Conservation (phyloP, 495 filamentous ascomycete species). For the Mytilinidion resinicola region DNA sequence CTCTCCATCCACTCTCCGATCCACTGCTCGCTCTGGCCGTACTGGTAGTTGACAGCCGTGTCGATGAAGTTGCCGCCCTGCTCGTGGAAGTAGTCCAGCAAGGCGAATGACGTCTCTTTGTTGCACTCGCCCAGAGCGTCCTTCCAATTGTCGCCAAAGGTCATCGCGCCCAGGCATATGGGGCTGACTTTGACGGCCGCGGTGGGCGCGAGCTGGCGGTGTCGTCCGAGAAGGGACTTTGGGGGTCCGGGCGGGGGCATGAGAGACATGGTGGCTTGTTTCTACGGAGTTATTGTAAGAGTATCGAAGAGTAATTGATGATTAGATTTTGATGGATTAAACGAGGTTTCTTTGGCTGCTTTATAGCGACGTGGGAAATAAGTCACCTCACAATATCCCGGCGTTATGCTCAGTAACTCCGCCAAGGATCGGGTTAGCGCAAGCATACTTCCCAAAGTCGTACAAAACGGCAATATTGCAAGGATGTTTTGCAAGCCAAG, state of each 20-base stretch:
- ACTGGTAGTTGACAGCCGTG: conserved; percentile 66
- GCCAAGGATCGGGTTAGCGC: too few relatives aligned
- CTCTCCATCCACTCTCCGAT: conserved; percentile 69
- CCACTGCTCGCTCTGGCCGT: conserved; percentile 62
- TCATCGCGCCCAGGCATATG: conserved; percentile 56
- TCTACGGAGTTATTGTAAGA: too few relatives aligned
- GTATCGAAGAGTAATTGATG: too few relatives aligned
- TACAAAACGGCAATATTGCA: too few relatives aligned
- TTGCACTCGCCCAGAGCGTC: conserved; percentile 51
- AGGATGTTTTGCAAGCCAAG: too few relatives aligned
- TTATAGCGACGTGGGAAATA: too few relatives aligned
- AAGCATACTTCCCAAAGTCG: too few relatives aligned
- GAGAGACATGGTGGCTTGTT: conserved; percentile 3
- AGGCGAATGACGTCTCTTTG: conserved; percentile 54
- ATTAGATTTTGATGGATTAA: too few relatives aligned
- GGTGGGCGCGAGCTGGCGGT: conserved; percentile 53
- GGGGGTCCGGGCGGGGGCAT: conserved; percentile 42
- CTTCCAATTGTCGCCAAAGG: conserved; percentile 51
- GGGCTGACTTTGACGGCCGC: conserved; percentile 58
- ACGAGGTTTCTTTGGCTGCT: too few relatives aligned
- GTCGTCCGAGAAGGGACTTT: conserved; percentile 50
- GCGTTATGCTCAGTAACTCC: too few relatives aligned
- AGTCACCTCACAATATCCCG: too few relatives aligned
- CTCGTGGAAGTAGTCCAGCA: conserved; percentile 61
- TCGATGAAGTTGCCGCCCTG: conserved; percentile 76